phyloP scores from a whole-genome alignment of 345 rosid genomes.

The Turritis glabra region DNA sequence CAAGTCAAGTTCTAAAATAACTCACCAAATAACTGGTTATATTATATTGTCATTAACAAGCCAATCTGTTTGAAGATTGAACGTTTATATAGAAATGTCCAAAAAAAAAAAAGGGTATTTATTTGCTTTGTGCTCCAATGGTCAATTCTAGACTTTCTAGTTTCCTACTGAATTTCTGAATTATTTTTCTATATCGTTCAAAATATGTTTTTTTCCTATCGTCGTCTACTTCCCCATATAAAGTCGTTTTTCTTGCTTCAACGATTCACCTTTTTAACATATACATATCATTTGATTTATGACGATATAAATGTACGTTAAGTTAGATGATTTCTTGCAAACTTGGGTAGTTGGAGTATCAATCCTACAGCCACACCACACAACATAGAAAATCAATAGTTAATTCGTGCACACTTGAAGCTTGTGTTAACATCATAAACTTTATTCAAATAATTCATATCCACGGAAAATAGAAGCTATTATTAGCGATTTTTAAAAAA shows the following conservation, averaged over 20 bases:
- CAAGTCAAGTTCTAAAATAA: not conserved
- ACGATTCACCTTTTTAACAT: not conserved
- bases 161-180: not conserved
- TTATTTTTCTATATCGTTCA: not conserved
- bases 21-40: no score
- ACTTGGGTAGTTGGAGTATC: slow-evolving; percentile 19
- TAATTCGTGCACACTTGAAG: slow-evolving; percentile 18
- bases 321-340: not conserved
- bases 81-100: not conserved
- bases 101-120: not conserved
- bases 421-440: slow-evolving; percentile 2
- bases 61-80: not conserved
- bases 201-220: not conserved
- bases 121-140: not conserved
- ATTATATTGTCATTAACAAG: not conserved
- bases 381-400: not conserved
- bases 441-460: not conserved
- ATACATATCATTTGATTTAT: slow-evolving; percentile 11
- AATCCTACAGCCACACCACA: slow-evolving; percentile 16
- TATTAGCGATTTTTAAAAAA: not conserved
- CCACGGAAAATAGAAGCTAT: slow-evolving; percentile 11
- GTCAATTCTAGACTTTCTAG: not conserved
- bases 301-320: not conserved
- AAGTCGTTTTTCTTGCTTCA: not conserved
- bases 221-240: not conserved